Evolutionary conservation across 768 basidiomycete genomes (phyloP).

Genomic region (Hygrophoropsis aurantiaca): DNA sequence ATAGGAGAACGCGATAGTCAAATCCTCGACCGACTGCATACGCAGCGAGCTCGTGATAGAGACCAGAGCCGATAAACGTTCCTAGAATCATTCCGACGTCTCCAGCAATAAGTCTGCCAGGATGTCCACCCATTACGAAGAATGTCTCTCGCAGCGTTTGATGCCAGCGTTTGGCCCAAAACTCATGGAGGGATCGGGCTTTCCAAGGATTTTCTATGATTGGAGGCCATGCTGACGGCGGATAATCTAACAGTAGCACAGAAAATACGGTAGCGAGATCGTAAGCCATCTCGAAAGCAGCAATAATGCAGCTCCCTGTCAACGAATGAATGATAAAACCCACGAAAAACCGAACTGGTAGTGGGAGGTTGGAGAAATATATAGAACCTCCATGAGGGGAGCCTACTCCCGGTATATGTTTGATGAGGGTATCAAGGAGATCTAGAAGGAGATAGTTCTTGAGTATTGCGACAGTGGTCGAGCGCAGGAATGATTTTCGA

Average conservation of each 20-base stretch:
- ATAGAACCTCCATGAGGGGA: conserved; percentile 64
- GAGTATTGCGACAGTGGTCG: conserved; percentile 53
- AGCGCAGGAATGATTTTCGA: conserved; percentile 52
- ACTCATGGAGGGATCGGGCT: conserved; percentile 63
- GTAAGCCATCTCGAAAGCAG: conserved; percentile 67
- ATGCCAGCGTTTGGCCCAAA: conserved; percentile 82
- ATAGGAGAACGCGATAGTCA: conserved; percentile 54
- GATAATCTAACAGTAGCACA: conserved; percentile 50
- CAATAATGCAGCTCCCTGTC: conserved; percentile 61
- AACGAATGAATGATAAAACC: conserved; percentile 65
- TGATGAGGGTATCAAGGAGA: conserved; percentile 58
- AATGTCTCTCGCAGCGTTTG: conserved; percentile 73
- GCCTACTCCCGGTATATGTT: conserved; percentile 69
- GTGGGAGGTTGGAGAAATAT: conserved; percentile 55
- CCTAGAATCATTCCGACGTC: conserved; percentile 68
- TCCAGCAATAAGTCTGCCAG: conserved; percentile 54
- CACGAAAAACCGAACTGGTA: conserved; percentile 52
- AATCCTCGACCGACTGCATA: conserved; percentile 64
- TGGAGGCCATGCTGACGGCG: conserved; percentile 71
- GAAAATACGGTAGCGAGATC: conserved; percentile 61
- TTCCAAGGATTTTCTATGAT: conserved; percentile 68
- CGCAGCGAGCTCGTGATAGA: conserved; percentile 71
- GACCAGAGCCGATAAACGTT: conserved; percentile 71
- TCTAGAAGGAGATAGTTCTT: conserved; percentile 60
- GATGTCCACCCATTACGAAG: conserved; percentile 68